Evolutionary conservation across 75 land plant genomes (phyloP).

Genomic region (Sequoiadendron giganteum): DNA sequence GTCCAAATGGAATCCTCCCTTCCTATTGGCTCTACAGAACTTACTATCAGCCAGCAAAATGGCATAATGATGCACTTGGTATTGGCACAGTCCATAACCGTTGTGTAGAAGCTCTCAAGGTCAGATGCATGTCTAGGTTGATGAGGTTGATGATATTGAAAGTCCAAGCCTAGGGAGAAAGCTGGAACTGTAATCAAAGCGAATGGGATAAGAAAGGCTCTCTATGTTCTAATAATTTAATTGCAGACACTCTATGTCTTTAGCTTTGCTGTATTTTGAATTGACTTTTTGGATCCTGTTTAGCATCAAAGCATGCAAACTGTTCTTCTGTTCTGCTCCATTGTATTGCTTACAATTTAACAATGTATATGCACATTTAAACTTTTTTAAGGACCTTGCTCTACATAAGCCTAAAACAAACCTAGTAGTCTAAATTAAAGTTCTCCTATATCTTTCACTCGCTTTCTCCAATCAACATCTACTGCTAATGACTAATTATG

Average conservation of each 20-base stretch:
- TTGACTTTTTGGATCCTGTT: neutral
- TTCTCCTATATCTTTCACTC: neutral
- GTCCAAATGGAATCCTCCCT: neutral
- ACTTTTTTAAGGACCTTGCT: neutral
- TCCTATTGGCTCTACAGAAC: neutral
- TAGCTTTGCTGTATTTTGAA: neutral
- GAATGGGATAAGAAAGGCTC: neutral
- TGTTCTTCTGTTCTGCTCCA: neutral
- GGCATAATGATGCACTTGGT: neutral
- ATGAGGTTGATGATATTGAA: slow-evolving; percentile 2
- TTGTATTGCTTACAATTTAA: neutral
- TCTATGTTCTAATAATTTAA: neutral
- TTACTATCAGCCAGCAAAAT: neutral
- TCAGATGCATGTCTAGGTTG: neutral
- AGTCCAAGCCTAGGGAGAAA: neutral
- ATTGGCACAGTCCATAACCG: neutral
- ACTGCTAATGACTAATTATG: neutral
- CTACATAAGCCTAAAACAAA: neutral
- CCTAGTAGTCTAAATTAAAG: neutral
- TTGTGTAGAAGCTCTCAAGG: neutral
- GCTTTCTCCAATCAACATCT: neutral
- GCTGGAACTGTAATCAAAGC: neutral
- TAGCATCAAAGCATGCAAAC: neutral
- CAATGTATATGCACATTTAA: neutral
- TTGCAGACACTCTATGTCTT: neutral